Evolutionary conservation across 2,329 filamentous ascomycete species (phyloP), one percentile per base, ranked within the genome.

Genomic region (Sporothrix pallida): DNA sequence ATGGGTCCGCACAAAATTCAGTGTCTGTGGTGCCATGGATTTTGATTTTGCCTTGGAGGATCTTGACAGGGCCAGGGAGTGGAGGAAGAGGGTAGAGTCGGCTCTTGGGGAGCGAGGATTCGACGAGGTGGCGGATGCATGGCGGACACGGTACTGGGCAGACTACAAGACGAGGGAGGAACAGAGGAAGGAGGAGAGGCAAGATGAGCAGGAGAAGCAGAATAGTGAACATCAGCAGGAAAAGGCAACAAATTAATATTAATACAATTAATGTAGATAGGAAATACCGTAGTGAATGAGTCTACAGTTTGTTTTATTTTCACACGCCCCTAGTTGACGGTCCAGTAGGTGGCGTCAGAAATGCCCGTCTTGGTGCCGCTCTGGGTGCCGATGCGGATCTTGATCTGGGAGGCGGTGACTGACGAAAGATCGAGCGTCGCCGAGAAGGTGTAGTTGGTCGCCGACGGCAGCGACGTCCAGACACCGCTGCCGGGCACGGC

Each of bases 371-470:
- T 72, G 17, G 37, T 46, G n/a, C 71, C 74, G 15, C 67, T 68
- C 63, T 67, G 48, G 31, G 67, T 72, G 15, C 20, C 67, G 26
- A 75, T 71, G 42, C 71, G 46, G 62, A 75, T 75, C 71, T 75
- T 73, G 23, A 75, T 52, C 54, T 65, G 46, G 4, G 26, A 26
- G 1, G n/a, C 60, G 2, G 67, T 70, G 10, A 73, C 74, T 6
- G 17, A 23, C 17, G 31, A 31, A 20, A 75, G 37, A 44, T 75
- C 71, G 1, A 75, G 20, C n/a, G 58, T 50, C 3, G 71, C 26
- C 17, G 74, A 62, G 44, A 75, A 75, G 8, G 71, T 73, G 71
- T 75, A 75, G 60, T 72, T 75, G 31, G 71, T 73, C 26, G 17
- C 50, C 1, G 73, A 9, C 1, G 65, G 65, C 46, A 71, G 10